Base-by-base conservation (phyloP, 768 basidiomycete genomes). In the Tulasnella sp. region DNA sequence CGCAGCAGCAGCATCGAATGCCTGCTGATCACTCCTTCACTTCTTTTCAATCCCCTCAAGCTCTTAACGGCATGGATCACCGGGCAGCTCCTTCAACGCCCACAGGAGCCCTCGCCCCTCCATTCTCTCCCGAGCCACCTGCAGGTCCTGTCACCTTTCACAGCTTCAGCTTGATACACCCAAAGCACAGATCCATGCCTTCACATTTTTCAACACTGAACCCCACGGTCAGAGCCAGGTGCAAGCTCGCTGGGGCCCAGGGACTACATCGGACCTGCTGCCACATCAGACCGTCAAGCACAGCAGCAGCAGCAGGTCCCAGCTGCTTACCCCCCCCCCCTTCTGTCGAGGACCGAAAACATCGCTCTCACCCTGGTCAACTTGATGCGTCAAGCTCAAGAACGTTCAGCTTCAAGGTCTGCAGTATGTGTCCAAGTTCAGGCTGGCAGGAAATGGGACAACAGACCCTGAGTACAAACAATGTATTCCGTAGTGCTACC, bases 311-410 rank as follows among this genome's bases (percentile, higher is more conserved):
- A n/a, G n/a, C n/a, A n/a, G n/a, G n/a, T n/a, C n/a, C n/a, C n/a
- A n/a, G n/a, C n/a, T n/a, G n/a, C n/a, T n/a, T n/a, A n/a, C n/a
- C n/a, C n/a, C n/a, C n/a, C n/a, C n/a, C n/a, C n/a, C n/a, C n/a
- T n/a, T n/a, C n/a, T n/a, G n/a, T n/a, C n/a, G n/a, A n/a, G n/a
- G n/a, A n/a, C n/a, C n/a, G n/a, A n/a, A n/a, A n/a, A n/a, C n/a
- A n/a, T n/a, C n/a, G n/a, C n/a, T n/a, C n/a, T n/a, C n/a, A n/a
- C n/a, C n/a, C n/a, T n/a, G n/a, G n/a, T n/a, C n/a, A n/a, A n/a
- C n/a, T n/a, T n/a, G n/a, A n/a, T n/a, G n/a, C n/a, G 98, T 99
- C 81, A 98, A 99, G 86, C 92, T 98, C 85, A 98, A 97, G 85
- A 91, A 92, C 20, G 90, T 99, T 11, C 91, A 92, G 14, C 89